A percentile compares a stretch with the other conserved stretches of the same genome.
phyloP scores from a whole-genome alignment of 495 filamentous ascomycete genomes.

The Halenospora varia region DNA sequence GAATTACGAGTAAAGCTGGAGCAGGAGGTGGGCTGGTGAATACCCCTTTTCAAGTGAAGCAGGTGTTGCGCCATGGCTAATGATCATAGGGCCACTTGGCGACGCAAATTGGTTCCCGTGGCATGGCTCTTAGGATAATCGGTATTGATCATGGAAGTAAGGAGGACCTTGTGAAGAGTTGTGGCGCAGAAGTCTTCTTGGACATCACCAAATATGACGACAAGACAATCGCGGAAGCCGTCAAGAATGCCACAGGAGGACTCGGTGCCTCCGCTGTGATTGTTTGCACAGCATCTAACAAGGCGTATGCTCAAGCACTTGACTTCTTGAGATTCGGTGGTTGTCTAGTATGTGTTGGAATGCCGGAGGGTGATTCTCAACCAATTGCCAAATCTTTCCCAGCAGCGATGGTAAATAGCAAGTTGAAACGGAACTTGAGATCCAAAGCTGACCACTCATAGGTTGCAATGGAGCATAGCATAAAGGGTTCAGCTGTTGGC shows the following conservation, averaged over 20 bases:
- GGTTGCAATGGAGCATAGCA: conserved; percentile 47
- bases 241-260: conserved; percentile 52
- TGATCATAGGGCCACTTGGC: conserved; percentile 46
- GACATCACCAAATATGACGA: conserved; percentile 57
- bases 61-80: no score
- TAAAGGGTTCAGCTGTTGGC: conserved; percentile 62
- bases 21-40: conserved; percentile 59
- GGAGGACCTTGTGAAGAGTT: conserved; percentile 50
- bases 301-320: conserved; percentile 57
- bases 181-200: conserved; percentile 66
- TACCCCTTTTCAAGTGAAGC: not conserved
- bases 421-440: not conserved
- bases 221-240: conserved; percentile 42
- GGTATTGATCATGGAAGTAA: conserved; percentile 66
- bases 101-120: conserved; percentile 54
- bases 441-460: not conserved
- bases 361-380: conserved; percentile 58
- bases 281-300: conserved; percentile 61
- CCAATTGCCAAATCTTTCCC: conserved; percentile 42
- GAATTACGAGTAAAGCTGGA: conserved; percentile 35
- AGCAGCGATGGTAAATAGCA: not conserved
- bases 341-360: conserved; percentile 58
- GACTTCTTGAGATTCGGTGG: conserved; percentile 61
- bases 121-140: conserved; percentile 65
- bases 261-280: conserved; percentile 59